Conservation (phyloP, 495 filamentous ascomycete genomes). For the Trichoderma reesei region DNA sequence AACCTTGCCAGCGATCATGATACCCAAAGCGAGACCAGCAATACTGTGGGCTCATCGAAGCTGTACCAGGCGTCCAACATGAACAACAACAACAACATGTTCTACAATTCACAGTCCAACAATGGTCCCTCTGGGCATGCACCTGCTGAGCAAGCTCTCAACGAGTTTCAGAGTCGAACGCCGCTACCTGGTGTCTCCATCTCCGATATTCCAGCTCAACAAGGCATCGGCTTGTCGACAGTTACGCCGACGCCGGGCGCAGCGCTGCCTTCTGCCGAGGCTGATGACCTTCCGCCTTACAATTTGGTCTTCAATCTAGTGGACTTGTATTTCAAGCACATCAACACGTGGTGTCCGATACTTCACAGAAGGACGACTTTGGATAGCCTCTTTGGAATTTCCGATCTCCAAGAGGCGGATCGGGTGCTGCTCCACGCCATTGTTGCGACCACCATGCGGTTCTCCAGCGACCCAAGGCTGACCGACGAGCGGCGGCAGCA, state of each 20-base stretch:
- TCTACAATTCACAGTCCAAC: neutral
- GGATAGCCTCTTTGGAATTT: constrained; percentile 70
- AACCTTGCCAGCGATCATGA: constrained; percentile 38
- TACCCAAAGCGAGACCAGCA: constrained; percentile 33
- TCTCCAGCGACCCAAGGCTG: constrained; percentile 64
- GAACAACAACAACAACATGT: neutral
- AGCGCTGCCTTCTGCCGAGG: neutral
- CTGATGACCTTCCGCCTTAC: constrained; percentile 68
- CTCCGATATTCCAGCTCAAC: constrained; percentile 28
- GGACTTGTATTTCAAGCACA: constrained; percentile 82
- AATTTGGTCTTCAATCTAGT: constrained; percentile 72
- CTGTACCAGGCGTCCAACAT: constrained; percentile 13
- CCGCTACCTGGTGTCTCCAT: neutral
- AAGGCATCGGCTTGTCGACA: constrained; percentile 36
- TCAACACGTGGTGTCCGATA: constrained; percentile 88
- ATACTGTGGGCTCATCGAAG: constrained; percentile 24
- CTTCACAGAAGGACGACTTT: constrained; percentile 70
- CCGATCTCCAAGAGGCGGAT: constrained; percentile 67
- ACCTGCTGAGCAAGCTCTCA: neutral
- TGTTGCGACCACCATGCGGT: constrained; percentile 75
- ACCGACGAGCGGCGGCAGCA: constrained; percentile 57
- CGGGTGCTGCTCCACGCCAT: constrained; percentile 78
- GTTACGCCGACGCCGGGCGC: constrained; percentile 21
- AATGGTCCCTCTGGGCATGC: neutral
- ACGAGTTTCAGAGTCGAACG: neutral